Percentiles rank a stretch among this genome's conserved stretches.
Conservation (phyloP, 495 filamentous ascomycete species). For the Neurospora africana region DNA sequence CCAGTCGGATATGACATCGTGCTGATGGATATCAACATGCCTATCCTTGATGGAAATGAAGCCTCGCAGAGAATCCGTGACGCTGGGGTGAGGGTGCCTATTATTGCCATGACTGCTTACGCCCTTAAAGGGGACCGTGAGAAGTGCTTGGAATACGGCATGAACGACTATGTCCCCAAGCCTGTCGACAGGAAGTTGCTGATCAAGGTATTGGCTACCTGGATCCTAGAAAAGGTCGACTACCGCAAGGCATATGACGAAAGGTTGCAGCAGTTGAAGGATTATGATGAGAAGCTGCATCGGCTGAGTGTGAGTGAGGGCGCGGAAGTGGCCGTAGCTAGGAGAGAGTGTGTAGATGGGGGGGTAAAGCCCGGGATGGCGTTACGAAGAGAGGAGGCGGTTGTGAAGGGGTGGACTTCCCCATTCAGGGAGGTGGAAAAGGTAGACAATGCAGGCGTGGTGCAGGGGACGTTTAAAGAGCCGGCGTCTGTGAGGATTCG, state of each 20-base stretch:
- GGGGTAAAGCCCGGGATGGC: not conserved
- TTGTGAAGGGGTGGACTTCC: not conserved
- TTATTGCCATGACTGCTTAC: slow-evolving; percentile 56
- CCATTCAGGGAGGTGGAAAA: not conserved
- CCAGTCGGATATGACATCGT: slow-evolving; percentile 44
- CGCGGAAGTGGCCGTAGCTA: not conserved
- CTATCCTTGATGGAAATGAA: slow-evolving; percentile 34
- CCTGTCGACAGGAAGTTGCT: slow-evolving; percentile 41
- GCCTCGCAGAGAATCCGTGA: slow-evolving; percentile 29
- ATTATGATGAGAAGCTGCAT: not conserved
- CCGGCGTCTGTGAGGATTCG: not conserved
- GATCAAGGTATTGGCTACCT: slow-evolving; percentile 34
- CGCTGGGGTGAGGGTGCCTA: slow-evolving; percentile 37
- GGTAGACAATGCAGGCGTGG: not conserved
- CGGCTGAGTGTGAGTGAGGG: not conserved
- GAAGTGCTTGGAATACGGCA: slow-evolving; percentile 46
- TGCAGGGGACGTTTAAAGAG: not conserved
- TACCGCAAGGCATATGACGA: slow-evolving; percentile 1
- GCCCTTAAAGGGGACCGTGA: slow-evolving; percentile 52
- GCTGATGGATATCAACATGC: slow-evolving; percentile 46
- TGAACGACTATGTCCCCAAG: slow-evolving; percentile 55
- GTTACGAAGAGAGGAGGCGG: not conserved
- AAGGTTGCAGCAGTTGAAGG: not conserved
- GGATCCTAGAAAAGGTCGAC: slow-evolving; percentile 19
- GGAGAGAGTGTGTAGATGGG: not conserved